A percentile compares a stretch with the other conserved stretches of the same genome.
Conservation (phyloP, 2,329 filamentous ascomycete genomes). For the Exophiala aquamarina region DNA sequence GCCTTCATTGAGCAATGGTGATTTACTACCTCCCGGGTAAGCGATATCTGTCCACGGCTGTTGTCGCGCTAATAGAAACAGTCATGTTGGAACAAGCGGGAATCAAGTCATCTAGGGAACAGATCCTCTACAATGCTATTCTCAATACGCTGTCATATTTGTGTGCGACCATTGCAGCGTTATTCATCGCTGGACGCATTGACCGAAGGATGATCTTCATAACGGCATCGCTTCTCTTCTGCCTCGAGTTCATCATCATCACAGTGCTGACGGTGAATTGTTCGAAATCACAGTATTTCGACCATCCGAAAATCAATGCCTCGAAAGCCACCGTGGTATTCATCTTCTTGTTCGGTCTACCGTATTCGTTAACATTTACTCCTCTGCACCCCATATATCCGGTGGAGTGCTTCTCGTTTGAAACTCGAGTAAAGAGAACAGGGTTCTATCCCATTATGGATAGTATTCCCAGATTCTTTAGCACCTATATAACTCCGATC, state of each 20-base stretch:
- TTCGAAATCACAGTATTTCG: too few species aligned
- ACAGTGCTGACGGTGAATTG: too few species aligned
- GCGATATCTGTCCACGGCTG: neutral
- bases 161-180: constrained; percentile 44
- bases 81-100: constrained; percentile 46
- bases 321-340: too few species aligned
- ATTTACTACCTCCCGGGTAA: constrained; percentile 12
- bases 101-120: constrained; percentile 42
- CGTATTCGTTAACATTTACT: constrained; percentile 45
- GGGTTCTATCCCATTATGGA: constrained; percentile 41
- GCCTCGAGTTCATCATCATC: too few species aligned
- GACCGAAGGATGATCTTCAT: constrained; percentile 38
- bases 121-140: constrained; percentile 44
- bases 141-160: constrained; percentile 44
- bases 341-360: too few species aligned
- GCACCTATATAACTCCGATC: constrained; percentile 22
- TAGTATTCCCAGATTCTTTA: constrained; percentile 41
- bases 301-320: too few species aligned
- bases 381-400: constrained; percentile 50
- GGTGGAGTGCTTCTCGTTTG: constrained; percentile 52
- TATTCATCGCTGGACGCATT: constrained; percentile 47
- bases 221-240: too few species aligned
- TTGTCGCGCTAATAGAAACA: constrained; percentile 30
- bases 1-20: constrained; percentile 35
- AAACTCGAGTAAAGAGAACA: constrained; percentile 57